Base-by-base conservation (phyloP, 148 eudicot genomes). In the Rhododendron vialii region DNA sequence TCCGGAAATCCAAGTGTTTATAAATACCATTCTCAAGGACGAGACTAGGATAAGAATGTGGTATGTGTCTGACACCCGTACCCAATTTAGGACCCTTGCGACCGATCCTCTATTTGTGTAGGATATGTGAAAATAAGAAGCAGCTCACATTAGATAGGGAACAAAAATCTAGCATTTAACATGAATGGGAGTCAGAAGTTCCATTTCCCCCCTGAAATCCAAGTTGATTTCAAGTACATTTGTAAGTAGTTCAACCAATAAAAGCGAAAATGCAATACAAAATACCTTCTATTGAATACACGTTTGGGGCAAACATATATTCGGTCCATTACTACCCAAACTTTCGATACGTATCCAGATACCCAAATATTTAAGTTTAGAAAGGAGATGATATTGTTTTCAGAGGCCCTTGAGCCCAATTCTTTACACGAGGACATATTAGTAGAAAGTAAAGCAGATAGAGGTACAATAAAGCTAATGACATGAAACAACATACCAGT, bases 401-500 rank as follows among this genome's bases (percentile, higher is more conserved):
- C 4, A 3, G 51, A 1, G 10, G 65, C 65, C 38, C 83, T 51
- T 53, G 83, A 7, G 5, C 53, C 41, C 74, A 51, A 50, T 78
- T 71, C 53, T 85, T n/a, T 69, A 36, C 22, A 18, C n/a, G 41
- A 84, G 45, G 61, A 78, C 24, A 45, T 28, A 41, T 6, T 33
- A 63, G 30, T 28, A 69, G 22, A 15, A 41, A 79, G 18, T 9
- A 33, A 63, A 20, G 41, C 65, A 33, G 48, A 41, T 55, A 80
- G 73, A 17, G 48, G 7, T 8, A 5, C 26, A 36, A 82, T 24
- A 74, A 73, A 55, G 13, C 78, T 43, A 47, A 86, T 59, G 45
- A 82, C 14, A 55, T 18, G 43, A 57, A 53, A 41, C 84, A 53
- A 41, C 84, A 53, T 93, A 95, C 99, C 92, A 95, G 89, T 85